Conservation (phyloP, 2,329 filamentous ascomycete genomes). For the Botrytis fragariae region DNA sequence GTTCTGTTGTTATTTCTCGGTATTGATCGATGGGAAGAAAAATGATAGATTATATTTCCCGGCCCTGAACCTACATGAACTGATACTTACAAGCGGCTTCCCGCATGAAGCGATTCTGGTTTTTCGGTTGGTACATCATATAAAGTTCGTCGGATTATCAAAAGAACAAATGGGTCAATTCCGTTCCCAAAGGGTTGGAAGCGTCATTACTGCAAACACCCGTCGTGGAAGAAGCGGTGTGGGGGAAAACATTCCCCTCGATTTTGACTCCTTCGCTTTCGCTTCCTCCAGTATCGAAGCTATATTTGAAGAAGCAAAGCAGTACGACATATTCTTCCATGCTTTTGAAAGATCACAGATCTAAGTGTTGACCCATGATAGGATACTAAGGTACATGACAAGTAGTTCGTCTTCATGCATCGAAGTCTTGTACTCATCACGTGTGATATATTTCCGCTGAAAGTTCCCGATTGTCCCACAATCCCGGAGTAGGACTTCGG, state of each 20-base stretch:
- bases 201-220: slow-evolving; percentile 4
- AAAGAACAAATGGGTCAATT: neutral
- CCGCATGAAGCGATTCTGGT: neutral
- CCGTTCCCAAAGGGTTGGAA: neutral
- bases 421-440: neutral
- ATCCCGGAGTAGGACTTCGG: slow-evolving; percentile 13
- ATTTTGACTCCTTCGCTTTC: neutral
- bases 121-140: slow-evolving; percentile 9
- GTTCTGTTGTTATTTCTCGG: neutral
- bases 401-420: slow-evolving; percentile 4
- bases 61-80: neutral
- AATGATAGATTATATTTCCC: slow-evolving; percentile 14
- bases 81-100: slow-evolving; percentile 7
- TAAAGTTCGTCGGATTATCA: slow-evolving; percentile 15
- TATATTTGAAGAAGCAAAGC: neutral
- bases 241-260: neutral
- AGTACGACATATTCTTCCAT: neutral
- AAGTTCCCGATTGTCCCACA: slow-evolving; percentile 15
- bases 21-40: neutral
- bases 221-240: slow-evolving; percentile 15
- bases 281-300: neutral
- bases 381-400: neutral
- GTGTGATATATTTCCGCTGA: slow-evolving; percentile 16
- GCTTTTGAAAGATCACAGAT: neutral
- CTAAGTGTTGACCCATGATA: neutral